phyloP scores from a whole-genome alignment of 305 asterid species.

The Euphrasia arctica region DNA sequence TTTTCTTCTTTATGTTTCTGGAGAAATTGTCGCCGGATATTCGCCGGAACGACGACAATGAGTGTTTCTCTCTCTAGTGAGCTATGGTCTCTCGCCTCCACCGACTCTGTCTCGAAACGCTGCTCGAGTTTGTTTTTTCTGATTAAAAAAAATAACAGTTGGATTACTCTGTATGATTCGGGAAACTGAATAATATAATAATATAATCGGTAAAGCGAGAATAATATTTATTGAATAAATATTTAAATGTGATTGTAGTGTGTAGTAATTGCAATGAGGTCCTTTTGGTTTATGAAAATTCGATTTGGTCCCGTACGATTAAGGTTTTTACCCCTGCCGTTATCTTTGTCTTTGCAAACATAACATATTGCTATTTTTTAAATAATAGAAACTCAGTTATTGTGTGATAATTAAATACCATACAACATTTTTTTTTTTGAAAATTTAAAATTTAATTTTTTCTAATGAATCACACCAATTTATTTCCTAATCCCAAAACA shows the following conservation, averaged over 20 bases:
- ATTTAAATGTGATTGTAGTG: conserved; percentile 3
- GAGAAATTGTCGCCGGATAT: not conserved
- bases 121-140: not conserved
- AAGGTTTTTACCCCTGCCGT: not conserved
- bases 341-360: too few relatives aligned
- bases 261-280: conserved; percentile 20
- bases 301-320: conserved; percentile 18
- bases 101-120: conserved; percentile 29
- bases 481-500: too few relatives aligned
- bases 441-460: too few relatives aligned
- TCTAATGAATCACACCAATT: too few relatives aligned
- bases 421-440: too few relatives aligned
- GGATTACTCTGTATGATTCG: too few relatives aligned
- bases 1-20: not conserved
- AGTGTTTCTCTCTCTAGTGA: conserved; percentile 3
- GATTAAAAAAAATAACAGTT: not conserved
- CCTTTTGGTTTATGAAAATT: conserved; percentile 22
- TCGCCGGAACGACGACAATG: not conserved
- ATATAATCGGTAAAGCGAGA: too few relatives aligned
- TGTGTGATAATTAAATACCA: too few relatives aligned
- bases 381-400: too few relatives aligned
- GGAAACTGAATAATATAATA: not conserved
- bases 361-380: too few relatives aligned
- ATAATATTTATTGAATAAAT: too few relatives aligned
- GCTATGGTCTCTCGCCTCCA: conserved; percentile 30